Percentiles rank a stretch among this genome's conserved stretches.
Evolutionary conservation across 2,329 filamentous ascomycete genomes (phyloP).

Genomic region (Cryoendolithus antarcticus): DNA sequence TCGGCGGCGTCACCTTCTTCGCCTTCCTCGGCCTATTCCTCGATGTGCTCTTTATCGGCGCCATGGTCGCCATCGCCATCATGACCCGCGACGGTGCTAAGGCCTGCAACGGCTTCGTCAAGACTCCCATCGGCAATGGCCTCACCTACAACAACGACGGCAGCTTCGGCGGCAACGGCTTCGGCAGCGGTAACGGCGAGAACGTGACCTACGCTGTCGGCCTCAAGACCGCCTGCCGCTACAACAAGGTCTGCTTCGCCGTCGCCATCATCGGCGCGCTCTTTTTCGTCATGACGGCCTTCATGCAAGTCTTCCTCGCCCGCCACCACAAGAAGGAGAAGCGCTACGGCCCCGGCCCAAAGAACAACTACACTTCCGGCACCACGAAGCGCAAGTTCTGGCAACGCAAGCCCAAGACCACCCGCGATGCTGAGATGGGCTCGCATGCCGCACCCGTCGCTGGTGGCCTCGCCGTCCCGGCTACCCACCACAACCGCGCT

Average conservation of each 20-base stretch:
- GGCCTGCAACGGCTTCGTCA: conserved; percentile 51
- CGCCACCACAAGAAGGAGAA: conserved; percentile 64
- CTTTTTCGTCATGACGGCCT: conserved; percentile 63
- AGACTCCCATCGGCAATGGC: conserved; percentile 59
- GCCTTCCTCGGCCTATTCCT: conserved; percentile 62
- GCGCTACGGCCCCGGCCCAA: conserved; percentile 53
- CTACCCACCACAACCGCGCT: conserved; percentile 24
- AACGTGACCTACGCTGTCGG: conserved; percentile 33
- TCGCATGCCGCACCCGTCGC: conserved; percentile 18
- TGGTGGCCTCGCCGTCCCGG: conserved; percentile 17
- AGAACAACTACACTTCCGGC: conserved; percentile 56
- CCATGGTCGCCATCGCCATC: conserved; percentile 70
- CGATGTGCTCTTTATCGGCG: conserved; percentile 62
- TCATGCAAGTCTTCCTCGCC: conserved; percentile 55
- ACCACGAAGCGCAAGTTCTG: conserved; percentile 34
- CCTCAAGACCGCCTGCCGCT: conserved; percentile 52
- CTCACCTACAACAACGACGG: conserved; percentile 34
- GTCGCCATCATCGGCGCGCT: conserved; percentile 67
- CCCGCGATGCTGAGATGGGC: conserved; percentile 33
- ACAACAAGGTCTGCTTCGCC: conserved; percentile 67
- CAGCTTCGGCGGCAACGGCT: conserved; percentile 36
- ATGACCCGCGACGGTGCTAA: conserved; percentile 57
- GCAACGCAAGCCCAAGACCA: conserved; percentile 20
- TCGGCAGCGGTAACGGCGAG: conserved; percentile 25
- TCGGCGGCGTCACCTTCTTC: conserved; percentile 63